Percentiles rank a stretch among this genome's conserved stretches.
Conservation (phyloP, 1,139 yeast genomes). For the Pichia sp. region DNA sequence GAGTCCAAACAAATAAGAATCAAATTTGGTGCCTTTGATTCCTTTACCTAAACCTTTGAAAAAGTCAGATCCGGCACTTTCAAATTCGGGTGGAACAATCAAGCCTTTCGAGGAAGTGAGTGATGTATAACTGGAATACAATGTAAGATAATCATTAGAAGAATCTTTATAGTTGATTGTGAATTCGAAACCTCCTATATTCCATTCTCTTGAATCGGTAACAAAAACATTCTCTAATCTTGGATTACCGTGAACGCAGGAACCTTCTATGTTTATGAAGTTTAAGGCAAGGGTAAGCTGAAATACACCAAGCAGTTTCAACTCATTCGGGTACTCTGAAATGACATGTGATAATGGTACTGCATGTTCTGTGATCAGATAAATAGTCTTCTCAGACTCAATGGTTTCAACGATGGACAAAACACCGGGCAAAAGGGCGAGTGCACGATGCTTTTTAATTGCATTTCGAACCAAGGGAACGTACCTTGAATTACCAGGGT, state of each 20-base stretch:
- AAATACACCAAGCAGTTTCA: slow-evolving; percentile 45
- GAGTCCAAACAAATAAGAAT: slow-evolving; percentile 60
- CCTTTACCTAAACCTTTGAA: slow-evolving; percentile 16
- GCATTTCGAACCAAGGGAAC: slow-evolving; percentile 59
- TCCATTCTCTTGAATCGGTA: slow-evolving; percentile 75
- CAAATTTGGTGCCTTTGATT: slow-evolving; percentile 44
- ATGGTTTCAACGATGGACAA: slow-evolving; percentile 64
- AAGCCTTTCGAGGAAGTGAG: background rate
- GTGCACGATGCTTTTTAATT: slow-evolving; percentile 56
- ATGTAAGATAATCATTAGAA: slow-evolving; percentile 4
- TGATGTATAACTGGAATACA: slow-evolving; percentile 8
- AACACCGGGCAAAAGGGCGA: slow-evolving; percentile 72
- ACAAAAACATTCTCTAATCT: slow-evolving; percentile 57
- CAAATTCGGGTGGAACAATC: slow-evolving; percentile 28
- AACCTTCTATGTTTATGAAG: slow-evolving; percentile 60
- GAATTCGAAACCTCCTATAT: slow-evolving; percentile 76
- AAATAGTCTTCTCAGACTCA: slow-evolving; percentile 58
- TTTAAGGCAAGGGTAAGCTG: slow-evolving; percentile 52
- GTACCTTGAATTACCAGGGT: slow-evolving; percentile 36
- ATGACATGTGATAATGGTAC: slow-evolving; percentile 44
- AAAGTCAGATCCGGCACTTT: slow-evolving; percentile 20
- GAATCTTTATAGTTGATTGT: slow-evolving; percentile 46
- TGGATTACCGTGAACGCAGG: slow-evolving; percentile 63
- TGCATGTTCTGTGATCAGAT: slow-evolving; percentile 74
- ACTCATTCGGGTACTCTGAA: background rate